Conservation (phyloP, 345 rosid species). For the Lepidium africanum region DNA sequence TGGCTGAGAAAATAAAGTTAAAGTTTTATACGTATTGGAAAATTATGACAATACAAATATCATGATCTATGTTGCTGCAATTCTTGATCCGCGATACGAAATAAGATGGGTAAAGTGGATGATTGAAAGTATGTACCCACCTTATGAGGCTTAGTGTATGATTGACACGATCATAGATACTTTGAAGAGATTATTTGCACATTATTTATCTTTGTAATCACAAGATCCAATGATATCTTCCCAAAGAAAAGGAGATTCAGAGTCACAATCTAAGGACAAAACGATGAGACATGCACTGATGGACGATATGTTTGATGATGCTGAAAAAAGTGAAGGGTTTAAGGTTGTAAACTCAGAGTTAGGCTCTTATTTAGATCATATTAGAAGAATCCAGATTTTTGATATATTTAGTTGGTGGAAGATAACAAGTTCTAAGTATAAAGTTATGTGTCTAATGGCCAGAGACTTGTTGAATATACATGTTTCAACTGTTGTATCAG, state of each 20-base stretch:
- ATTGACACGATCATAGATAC: too few species aligned
- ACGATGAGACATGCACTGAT: neutral
- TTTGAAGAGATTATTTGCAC: too few species aligned
- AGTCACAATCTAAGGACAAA: neutral
- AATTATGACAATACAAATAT: too few species aligned
- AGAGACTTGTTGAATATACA: slow-evolving; percentile 5
- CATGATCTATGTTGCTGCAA: too few species aligned
- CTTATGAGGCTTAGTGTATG: too few species aligned
- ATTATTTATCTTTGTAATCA: neutral
- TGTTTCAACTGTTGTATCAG: slow-evolving; percentile 10
- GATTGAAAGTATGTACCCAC: too few species aligned
- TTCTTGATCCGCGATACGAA: too few species aligned
- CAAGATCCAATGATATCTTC: neutral
- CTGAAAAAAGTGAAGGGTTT: neutral
- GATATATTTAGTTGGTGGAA: neutral
- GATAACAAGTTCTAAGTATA: neutral
- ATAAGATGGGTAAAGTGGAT: too few species aligned
- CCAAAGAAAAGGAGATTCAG: neutral
- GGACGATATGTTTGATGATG: neutral
- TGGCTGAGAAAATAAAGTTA: too few species aligned
- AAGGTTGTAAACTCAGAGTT: neutral
- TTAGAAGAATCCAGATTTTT: neutral
- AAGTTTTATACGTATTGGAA: too few species aligned
- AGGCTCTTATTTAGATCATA: neutral
- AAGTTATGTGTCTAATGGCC: neutral